Evolutionary conservation across 495 filamentous ascomycete species (phyloP).

Genomic region (Penicillium pancosmium): DNA sequence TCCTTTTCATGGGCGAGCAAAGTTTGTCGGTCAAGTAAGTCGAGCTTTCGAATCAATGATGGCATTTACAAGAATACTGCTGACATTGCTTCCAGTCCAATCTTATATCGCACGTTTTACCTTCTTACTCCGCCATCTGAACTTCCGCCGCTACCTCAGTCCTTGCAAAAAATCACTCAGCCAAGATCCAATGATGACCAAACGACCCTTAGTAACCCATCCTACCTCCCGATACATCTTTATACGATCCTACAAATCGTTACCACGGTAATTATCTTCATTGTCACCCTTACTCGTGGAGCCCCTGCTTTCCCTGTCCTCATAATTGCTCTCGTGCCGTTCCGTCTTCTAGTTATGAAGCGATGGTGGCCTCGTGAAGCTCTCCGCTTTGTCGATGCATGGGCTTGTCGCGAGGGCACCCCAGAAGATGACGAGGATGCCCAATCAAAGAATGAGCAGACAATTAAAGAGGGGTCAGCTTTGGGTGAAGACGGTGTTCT

Average conservation of each 20-base stretch:
- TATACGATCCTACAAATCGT: constrained; percentile 66
- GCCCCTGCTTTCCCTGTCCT: constrained; percentile 69
- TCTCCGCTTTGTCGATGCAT: constrained; percentile 65
- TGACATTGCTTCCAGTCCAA: constrained; percentile 44
- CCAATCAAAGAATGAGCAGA: not conserved
- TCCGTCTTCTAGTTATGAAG: constrained; percentile 65
- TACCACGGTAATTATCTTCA: constrained; percentile 63
- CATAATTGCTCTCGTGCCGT: constrained; percentile 67
- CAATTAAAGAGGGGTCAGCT: constrained; percentile 13
- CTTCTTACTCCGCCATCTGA: constrained; percentile 66
- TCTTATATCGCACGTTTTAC: constrained; percentile 64
- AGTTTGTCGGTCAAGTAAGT: constrained; percentile 65
- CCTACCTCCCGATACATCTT: constrained; percentile 60
- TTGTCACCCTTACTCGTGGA: constrained; percentile 63
- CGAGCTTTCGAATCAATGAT: not conserved
- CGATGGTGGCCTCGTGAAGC: constrained; percentile 62
- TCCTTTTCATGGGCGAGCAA: constrained; percentile 76
- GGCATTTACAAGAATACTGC: not conserved
- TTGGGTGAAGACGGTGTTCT: not conserved
- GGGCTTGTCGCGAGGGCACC: constrained; percentile 70
- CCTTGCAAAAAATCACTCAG: constrained; percentile 27
- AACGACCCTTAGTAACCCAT: constrained; percentile 21
- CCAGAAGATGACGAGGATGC: constrained; percentile 63
- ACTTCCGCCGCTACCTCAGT: constrained; percentile 58
- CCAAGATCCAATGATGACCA: constrained; percentile 7